Conservation (phyloP, 176 grass and related monocot genomes). For the Triticum aestivum region IWGSC_CS_RefSeq_v2.1 NC_057813.1:121531497-121531996, state of each 20-base stretch:
- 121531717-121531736: neutral
- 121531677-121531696: neutral
- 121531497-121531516: neutral
- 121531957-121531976: neutral
- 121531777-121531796: neutral
- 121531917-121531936: neutral
- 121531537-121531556: neutral
- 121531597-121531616: neutral
- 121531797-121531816: neutral
- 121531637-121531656: neutral
- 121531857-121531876: neutral
- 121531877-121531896: neutral
- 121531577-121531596: neutral
- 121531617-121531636: neutral
- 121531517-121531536: neutral
- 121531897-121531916: neutral
- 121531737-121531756: constrained; percentile 5
- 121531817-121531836: neutral
- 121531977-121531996: neutral
- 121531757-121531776: neutral
- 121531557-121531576: neutral
- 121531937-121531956: neutral
- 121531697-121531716: neutral
- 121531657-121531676: neutral
- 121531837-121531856: neutral